Base-by-base conservation (phyloP, 192 early-diverging fungal species). In the Backusella tuberculispora region DNA sequence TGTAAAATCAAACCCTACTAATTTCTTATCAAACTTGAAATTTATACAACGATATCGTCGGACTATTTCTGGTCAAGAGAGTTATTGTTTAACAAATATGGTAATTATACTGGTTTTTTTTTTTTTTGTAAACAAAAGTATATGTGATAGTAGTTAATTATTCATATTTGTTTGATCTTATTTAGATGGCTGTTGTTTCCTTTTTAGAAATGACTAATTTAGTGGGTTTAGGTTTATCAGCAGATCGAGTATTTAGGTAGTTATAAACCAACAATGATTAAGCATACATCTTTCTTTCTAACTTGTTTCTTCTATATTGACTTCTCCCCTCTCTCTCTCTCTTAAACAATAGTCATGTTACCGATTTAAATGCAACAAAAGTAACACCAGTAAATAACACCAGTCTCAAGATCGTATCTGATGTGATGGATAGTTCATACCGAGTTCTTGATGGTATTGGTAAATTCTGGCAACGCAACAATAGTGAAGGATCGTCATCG, bases 11-110 rank as follows among this genome's bases (percentile, higher is more conserved):
- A 93, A 91, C 43, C 92, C 92, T 7, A 85, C 87, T 13, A 86
- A 88, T 38, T 86, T 93, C 8, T 80, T 92, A 2, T 91, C 90
- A n/a, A 93, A 91, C 46, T 73, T 93, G 34, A 85, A 85, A 74
- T 93, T 78, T 63, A 87, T 85, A 34, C 85, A 87, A 47, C 71
- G 85, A n/a, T 87, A 83, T 66, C 74, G 84, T 40, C 78, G 75
- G 9, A 66, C 74, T 15, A 74, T 85, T 0, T 75, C 74, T 37
- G 84, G 85, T 6, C 81, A 85, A 38, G 80, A 83, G 34, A 81
- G 82, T 8, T 87, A 85, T 63, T 87, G 85, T 26, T 73, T 87
- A 4, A 87, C 85, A 1, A 87, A 87, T 71, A 85, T 87, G 82
- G 85, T 81, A 80, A 53, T 66, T 37, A 63, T 42, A 19, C 5